Base-by-base conservation (phyloP, 257 asterid species). In the Gynochthodes officinalis region DNA sequence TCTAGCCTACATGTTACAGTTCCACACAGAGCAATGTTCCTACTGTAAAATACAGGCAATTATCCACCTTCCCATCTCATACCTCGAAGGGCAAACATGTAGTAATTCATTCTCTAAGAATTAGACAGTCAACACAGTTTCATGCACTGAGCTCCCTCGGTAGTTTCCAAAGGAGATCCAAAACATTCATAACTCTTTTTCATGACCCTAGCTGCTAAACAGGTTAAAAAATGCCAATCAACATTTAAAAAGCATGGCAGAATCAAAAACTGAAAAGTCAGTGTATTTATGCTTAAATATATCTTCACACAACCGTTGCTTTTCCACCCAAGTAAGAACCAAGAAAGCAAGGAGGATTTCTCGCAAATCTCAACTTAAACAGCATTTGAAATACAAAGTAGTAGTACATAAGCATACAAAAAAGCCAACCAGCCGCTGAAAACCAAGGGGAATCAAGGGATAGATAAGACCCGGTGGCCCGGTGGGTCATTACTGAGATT, bases 401-500 rank as follows among this genome's bases (percentile, higher is more conserved):
- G 9, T 5, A 54, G 15, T 27, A 11, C 12, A 59, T 14, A 30
- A 60, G 33, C 33, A 33, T 9, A 35, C 14, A 8, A 60, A 60
- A 33, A 60, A n/a, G 7, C 18, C 43, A n/a, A 3, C 64, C 60
- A 71, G 23, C 25, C 35, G 11, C 61, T 37, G 21, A 61, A 49
- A 42, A 66, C 64, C 75, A 30, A 68, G 40, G 21, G 15, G 44
- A 23, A n/a, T 23, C 27, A 42, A 23, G 58, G 35, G 25, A 46
- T 37, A 37, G 42, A 49, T 43, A 23, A 37, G 32, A 42, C n/a
- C n/a, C n/a, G n/a, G n/a, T n/a, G 27, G 75, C 28, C 2, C 54
- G 15, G 40, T 35, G 52, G 79, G 72, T 63, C 50, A 73, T 27
- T 49, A 19, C 32, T 42, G 90, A 80, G 86, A 54, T 71, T 82